A percentile compares a stretch with the other conserved stretches of the same genome.
Conservation (phyloP, 768 basidiomycete genomes). For the Tylopilus felleus region DNA sequence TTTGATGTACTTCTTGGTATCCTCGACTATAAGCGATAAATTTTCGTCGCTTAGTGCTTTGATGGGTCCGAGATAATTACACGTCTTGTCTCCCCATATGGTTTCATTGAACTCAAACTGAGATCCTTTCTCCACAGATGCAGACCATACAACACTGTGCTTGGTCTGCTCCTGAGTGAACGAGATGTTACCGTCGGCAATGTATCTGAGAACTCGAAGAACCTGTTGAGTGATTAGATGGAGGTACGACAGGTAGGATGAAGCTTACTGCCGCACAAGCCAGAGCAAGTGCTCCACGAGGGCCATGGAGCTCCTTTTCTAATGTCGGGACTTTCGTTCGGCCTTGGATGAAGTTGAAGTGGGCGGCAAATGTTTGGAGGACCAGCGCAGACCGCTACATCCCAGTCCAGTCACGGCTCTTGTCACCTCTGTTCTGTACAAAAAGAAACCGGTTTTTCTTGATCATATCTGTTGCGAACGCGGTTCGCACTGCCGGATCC, state of each 20-base stretch:
- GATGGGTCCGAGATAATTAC: background rate
- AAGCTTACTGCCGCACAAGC: background rate
- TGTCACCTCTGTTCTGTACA: background rate
- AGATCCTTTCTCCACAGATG: background rate
- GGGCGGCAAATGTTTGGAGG: background rate
- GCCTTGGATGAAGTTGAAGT: background rate
- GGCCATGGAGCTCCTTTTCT: background rate
- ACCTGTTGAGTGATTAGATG: background rate
- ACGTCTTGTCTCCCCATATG: background rate
- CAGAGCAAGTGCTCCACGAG: background rate
- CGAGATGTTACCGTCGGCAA: background rate
- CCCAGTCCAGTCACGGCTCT: background rate
- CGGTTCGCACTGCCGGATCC: background rate
- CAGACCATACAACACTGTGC: background rate
- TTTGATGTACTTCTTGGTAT: background rate
- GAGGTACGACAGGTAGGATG: background rate
- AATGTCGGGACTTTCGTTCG: background rate
- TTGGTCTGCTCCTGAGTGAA: background rate
- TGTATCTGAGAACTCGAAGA: background rate
- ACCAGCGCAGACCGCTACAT: background rate
- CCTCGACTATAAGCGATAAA: background rate
- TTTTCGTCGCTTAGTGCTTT: background rate
- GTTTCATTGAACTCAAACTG: background rate
- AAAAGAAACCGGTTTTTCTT: background rate
- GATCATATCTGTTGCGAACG: background rate